phyloP scores from a whole-genome alignment of 2,329 filamentous ascomycete species.

The Aspergillus hiratsukae region DNA sequence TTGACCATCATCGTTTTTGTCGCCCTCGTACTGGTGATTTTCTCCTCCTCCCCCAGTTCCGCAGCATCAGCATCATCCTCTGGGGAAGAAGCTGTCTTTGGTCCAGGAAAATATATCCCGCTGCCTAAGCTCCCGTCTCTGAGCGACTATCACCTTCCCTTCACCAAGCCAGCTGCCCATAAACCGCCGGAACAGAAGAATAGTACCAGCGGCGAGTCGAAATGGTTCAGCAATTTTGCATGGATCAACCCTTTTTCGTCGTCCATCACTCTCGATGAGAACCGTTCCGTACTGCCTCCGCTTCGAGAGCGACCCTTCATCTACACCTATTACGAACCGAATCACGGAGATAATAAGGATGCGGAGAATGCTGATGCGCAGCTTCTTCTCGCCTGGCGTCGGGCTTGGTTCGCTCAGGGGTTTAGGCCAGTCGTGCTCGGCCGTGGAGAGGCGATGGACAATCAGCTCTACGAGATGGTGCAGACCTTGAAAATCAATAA shows the following conservation, averaged over 20 bases:
- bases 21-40: constrained; percentile 40
- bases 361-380: constrained; percentile 69
- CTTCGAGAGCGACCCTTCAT: constrained; percentile 65
- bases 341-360: constrained; percentile 57
- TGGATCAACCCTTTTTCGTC: constrained; percentile 90
- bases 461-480: constrained; percentile 70
- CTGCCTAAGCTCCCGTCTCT: constrained; percentile 41
- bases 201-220: constrained; percentile 70
- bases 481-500: constrained; percentile 57
- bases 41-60: constrained; percentile 38
- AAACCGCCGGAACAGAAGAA: constrained; percentile 69
- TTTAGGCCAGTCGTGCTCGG: constrained; percentile 81
- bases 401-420: constrained; percentile 93
- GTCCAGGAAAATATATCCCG: constrained; percentile 29
- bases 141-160: constrained; percentile 56
- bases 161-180: constrained; percentile 66
- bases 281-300: constrained; percentile 76
- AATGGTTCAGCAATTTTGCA: constrained; percentile 85
- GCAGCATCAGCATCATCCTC: constrained; percentile 19
- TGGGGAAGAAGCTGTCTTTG: constrained; percentile 18
- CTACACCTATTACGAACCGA: constrained; percentile 86
- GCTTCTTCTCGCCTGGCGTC: constrained; percentile 79
- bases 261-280: constrained; percentile 72
- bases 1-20: constrained; percentile 42
- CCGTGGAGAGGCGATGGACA: constrained; percentile 73